Base-by-base conservation (phyloP, 768 basidiomycete genomes). In the Crepidotus variabilis region DNA sequence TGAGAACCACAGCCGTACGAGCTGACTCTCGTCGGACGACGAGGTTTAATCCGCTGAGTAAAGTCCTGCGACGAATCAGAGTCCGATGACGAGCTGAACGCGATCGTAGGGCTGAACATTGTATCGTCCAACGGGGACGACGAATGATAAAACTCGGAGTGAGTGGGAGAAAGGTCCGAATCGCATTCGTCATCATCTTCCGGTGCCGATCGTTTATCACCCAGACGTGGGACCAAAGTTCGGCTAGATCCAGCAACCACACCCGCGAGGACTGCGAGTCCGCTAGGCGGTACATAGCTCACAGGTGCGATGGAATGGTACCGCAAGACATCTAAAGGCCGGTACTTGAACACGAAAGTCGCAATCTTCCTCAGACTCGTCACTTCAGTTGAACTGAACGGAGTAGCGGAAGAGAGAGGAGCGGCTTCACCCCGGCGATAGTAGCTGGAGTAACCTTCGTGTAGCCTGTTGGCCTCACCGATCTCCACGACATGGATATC, bases 341-440 rank as follows among this genome's bases (percentile, higher is more conserved):
- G 64, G 54, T 70, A 70, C 20, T 67, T 67, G 64, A 70, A 70
- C 6, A 65, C 57, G 51, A 70, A 70, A 28, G 67, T 70, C 16
- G 69, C 69, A 49, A 70, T 67, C 59, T 70, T 70, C 46, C 62
- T 52, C 22, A 70, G 52, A 56, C 69, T 70, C 7, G 65, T 66
- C 16, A 70, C 69, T 50, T 70, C 69, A 11, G 69, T 70, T 4
- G 69, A 70, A 51, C 62, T 64, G 50, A 67, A 69, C 13, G 69
- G 69, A 6, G 65, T 67, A 22, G 67, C 66, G 50, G 69, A 70
- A 6, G 67, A 65, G 14, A 70, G 50, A 32, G 67, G 66, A 10
- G 61, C 61, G 8, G 64, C 64, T 58, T 70, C 67, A 48, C 64
- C 61, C 24, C 65, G 62, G 23, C 63, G 65, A 24, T 63, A 63